Percentiles rank a stretch among this genome's conserved stretches.
Conservation (phyloP, 2,329 filamentous ascomycete genomes). For the Arthrobotrys musiformis region DNA sequence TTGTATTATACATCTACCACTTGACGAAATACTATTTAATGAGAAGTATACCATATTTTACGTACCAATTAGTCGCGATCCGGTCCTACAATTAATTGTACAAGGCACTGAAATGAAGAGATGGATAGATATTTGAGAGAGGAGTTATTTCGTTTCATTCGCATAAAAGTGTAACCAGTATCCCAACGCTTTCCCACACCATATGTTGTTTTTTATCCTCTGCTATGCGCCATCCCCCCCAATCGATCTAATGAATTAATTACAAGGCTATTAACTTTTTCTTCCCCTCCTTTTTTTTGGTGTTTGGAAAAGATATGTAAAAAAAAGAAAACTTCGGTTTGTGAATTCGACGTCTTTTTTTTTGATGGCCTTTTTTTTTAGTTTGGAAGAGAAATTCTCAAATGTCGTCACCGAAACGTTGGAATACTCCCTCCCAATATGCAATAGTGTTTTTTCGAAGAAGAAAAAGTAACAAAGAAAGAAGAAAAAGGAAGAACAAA, state of each 20-base stretch:
- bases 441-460: background rate
- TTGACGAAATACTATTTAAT: conserved; percentile 1
- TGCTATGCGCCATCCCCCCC: background rate
- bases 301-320: no score
- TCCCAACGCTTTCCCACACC: background rate
- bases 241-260: conserved; percentile 12
- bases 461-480: background rate
- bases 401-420: background rate
- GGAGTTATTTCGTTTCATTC: conserved; percentile 21
- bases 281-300: no score
- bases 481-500: no score
- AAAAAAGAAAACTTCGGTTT: background rate
- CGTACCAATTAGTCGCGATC: background rate
- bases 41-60: conserved; percentile 1
- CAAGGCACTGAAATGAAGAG: background rate
- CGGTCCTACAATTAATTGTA: background rate
- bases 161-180: background rate
- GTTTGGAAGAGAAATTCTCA: background rate
- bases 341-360: conserved; percentile 8
- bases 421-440: background rate
- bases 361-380: background rate
- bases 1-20: conserved; percentile 6
- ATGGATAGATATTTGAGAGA: background rate
- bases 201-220: background rate
- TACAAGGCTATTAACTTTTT: conserved; percentile 7